Evolutionary conservation across 805 yeast species (phyloP).

Genomic region (Isabelozyma pseudorhagii): DNA sequence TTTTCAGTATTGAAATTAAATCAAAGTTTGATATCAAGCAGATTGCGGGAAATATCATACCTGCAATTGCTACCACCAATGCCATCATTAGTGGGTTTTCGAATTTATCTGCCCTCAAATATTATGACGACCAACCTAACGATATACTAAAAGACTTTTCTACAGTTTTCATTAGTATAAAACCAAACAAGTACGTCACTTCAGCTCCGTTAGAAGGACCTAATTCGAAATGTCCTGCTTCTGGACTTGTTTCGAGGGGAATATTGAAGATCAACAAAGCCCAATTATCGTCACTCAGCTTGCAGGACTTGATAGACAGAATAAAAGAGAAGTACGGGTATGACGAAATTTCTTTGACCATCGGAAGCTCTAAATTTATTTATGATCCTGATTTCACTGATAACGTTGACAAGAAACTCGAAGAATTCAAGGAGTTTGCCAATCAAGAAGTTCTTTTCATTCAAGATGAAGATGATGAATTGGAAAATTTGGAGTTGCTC

Average conservation of each 20-base stretch:
- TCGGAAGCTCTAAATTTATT: constrained; percentile 58
- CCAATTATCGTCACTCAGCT: constrained; percentile 24
- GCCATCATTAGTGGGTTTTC: constrained; percentile 93
- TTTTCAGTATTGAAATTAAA: constrained; percentile 68
- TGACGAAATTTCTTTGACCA: constrained; percentile 55
- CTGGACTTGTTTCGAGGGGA: constrained; percentile 54
- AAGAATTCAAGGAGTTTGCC: constrained; percentile 48
- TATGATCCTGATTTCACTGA: constrained; percentile 91
- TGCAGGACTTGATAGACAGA: constrained; percentile 51
- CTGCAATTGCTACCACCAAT: constrained; percentile 97
- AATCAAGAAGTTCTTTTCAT: constrained; percentile 66
- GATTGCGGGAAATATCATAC: constrained; percentile 96
- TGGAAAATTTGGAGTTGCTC: constrained; percentile 63
- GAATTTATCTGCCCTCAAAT: constrained; percentile 65
- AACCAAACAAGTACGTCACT: constrained; percentile 62
- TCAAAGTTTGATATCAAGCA: constrained; percentile 86
- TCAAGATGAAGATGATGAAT: constrained; percentile 74
- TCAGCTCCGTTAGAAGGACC: constrained; percentile 61
- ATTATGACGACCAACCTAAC: constrained; percentile 25
- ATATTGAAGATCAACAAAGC: constrained; percentile 33
- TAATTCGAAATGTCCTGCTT: constrained; percentile 69
- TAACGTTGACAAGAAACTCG: constrained; percentile 48
- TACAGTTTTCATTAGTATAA: constrained; percentile 37
- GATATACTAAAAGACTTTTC: constrained; percentile 16
- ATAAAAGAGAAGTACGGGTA: constrained; percentile 52